phyloP scores from a whole-genome alignment of 2,329 filamentous ascomycete species.

The Pezicula carpinea region DNA sequence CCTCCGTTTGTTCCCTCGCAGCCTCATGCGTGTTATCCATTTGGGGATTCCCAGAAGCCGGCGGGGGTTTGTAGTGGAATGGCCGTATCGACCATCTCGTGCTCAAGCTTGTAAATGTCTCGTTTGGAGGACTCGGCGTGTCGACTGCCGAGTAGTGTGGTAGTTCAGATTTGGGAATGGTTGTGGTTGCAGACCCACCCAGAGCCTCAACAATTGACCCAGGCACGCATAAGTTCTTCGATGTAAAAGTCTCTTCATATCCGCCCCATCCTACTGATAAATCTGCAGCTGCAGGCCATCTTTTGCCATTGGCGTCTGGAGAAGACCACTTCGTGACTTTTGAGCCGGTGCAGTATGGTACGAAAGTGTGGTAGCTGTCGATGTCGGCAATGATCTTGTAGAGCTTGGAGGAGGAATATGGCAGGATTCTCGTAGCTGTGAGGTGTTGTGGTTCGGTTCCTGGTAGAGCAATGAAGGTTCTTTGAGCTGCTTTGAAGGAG shows the following conservation, averaged over 20 bases:
- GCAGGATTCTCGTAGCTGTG: conserved; percentile 69
- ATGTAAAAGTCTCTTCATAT: conserved; percentile 79
- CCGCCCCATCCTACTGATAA: conserved; percentile 82
- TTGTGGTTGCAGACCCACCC: conserved; percentile 50
- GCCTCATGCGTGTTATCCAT: conserved; percentile 21
- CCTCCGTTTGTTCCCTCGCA: conserved; percentile 56
- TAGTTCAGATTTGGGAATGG: conserved; percentile 34
- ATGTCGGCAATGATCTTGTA: conserved; percentile 89
- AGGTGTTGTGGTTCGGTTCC: conserved; percentile 53
- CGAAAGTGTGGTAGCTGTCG: conserved; percentile 75
- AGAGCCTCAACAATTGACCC: conserved; percentile 71
- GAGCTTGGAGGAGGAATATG: conserved; percentile 65
- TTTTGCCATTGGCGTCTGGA: conserved; percentile 40
- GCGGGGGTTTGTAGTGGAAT: conserved; percentile 40
- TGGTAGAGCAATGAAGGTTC: conserved; percentile 37
- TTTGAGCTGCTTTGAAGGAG: conserved; percentile 25
- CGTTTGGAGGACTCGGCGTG: conserved; percentile 36
- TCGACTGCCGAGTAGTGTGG: conserved; percentile 37
- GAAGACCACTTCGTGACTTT: conserved; percentile 70
- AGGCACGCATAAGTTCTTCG: conserved; percentile 72
- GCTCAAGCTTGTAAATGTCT: conserved; percentile 62
- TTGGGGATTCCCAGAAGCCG: conserved; percentile 29
- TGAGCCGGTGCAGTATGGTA: conserved; percentile 84
- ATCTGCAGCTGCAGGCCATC: conserved; percentile 70
- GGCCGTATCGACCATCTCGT: conserved; percentile 65